Base-by-base conservation (phyloP, 2,329 filamentous ascomycete genomes). In the Colletotrichum sp. region DNA sequence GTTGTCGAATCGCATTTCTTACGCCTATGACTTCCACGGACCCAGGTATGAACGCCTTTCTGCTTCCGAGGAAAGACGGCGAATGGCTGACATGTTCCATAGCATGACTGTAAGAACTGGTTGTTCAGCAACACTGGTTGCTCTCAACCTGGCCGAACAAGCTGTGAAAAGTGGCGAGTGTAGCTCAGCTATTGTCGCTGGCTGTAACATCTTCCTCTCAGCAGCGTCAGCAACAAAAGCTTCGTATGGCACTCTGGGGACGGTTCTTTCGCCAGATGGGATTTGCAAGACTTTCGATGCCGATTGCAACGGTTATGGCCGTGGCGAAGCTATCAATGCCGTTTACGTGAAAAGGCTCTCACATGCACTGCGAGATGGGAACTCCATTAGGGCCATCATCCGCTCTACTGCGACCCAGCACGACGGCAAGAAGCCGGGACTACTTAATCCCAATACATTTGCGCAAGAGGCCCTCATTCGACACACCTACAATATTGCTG, bases 241-340 rank as follows among this genome's bases (percentile, higher is more conserved):
- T 76, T 34, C 80, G 57, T 81, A 79, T 12, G 79, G 82, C 15
- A 78, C n/a, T 21, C 36, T 80, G 57, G 79, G 80, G 5, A 62
- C 57, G 9, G 76, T 81, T 2, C 77, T 83, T 10, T 80, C 79
- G 1, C 79, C 82, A 5, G 75, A 78, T 13, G 79, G 80, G 5
- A 72, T 68, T 2, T 81, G 79, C 71, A 78, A 81, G 67, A 82
- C 80, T 9, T 88, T 85, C 65, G 86, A 87, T 57, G 79, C 82
- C 8, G 76, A 78, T 10, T 88, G 86, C 2, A 80, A 88, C 67
- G 89, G 89, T 1, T 90, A 89, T 72, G 86, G 81, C 5, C 69
- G 69, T 4, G 69, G 69, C 24, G 88, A 89, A 70, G 87, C 85
- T 8, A 78, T 84, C 32, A 83, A 79, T 4, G 79, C 83, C 12